These are phyloP conservation scores for Silene conica DNA, from an alignment of 148 eudicot species.

Conservation along the genomic window DNA sequence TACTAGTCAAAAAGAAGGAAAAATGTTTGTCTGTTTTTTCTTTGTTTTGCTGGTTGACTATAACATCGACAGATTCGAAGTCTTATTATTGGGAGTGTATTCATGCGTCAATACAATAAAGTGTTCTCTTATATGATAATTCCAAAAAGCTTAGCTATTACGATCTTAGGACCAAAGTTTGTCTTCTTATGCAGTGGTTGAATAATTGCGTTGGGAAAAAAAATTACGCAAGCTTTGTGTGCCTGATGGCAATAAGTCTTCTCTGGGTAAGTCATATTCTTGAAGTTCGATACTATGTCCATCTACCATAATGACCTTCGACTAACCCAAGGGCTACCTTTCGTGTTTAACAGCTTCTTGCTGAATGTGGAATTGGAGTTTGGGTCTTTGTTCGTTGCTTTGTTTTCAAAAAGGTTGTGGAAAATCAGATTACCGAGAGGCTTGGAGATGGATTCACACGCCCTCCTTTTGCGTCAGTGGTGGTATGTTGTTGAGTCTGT, in stretches of 20 bases:
- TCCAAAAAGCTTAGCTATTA: background rate
- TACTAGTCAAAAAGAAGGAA: background rate
- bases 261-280: slow-evolving; percentile 58
- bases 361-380: slow-evolving; percentile 79
- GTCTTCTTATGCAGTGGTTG: slow-evolving; percentile 71
- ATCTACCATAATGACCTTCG: background rate
- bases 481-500: slow-evolving; percentile 46
- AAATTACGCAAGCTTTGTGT: slow-evolving; percentile 73
- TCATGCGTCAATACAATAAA: background rate
- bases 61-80: background rate
- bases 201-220: slow-evolving; percentile 93
- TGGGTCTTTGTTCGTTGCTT: slow-evolving; percentile 86
- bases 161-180: background rate
- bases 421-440: slow-evolving; percentile 61
- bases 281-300: background rate
- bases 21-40: background rate
- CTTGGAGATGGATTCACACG: slow-evolving; percentile 90
- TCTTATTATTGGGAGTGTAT: background rate
- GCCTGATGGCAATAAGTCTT: slow-evolving; percentile 86
- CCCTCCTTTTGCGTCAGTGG: slow-evolving; percentile 78
- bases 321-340: background rate
- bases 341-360: slow-evolving; percentile 49
- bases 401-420: slow-evolving; percentile 43
- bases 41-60: background rate
- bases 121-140: background rate